Percentiles rank a stretch among this genome's conserved stretches.
These are phyloP conservation scores for Abelmoschus esculentus DNA, from an alignment of 345 rosid species.

Conservation along the genomic window DNA sequence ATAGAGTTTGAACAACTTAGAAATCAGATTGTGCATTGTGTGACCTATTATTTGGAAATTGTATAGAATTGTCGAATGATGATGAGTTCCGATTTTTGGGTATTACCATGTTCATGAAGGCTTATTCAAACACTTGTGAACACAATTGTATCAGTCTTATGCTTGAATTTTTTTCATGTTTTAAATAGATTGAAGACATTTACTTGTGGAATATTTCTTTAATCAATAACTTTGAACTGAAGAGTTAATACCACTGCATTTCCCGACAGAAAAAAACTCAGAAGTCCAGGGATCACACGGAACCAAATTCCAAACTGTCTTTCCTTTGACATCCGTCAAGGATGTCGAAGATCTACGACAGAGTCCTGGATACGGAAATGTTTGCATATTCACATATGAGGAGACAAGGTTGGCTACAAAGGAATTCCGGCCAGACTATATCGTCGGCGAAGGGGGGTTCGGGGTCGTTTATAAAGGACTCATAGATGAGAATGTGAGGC, in stretches of 20 bases:
- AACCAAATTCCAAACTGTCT: slow-evolving; percentile 7
- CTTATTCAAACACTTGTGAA: background rate
- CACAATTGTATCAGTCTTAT: background rate
- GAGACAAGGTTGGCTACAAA: slow-evolving; percentile 87
- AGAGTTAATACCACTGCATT: slow-evolving; percentile 10
- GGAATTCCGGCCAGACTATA: slow-evolving; percentile 71
- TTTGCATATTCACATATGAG: slow-evolving; percentile 68
- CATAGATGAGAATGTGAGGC: slow-evolving; percentile 56
- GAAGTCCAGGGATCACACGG: slow-evolving; percentile 22
- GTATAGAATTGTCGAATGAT: background rate
- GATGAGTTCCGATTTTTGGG: background rate
- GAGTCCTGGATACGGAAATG: slow-evolving; percentile 58
- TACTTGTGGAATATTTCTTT: background rate
- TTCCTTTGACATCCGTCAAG: slow-evolving; percentile 26
- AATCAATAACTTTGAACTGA: background rate
- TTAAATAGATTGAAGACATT: background rate
- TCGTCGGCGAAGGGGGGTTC: slow-evolving; percentile 94
- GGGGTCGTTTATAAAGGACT: slow-evolving; percentile 89
- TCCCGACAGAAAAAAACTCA: slow-evolving; percentile 14
- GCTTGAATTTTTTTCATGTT: background rate
- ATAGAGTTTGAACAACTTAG: background rate
- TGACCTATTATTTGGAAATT: background rate
- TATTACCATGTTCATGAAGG: background rate
- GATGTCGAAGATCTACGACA: slow-evolving; percentile 71
- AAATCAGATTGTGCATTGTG: background rate